phyloP scores from a whole-genome alignment of 208 protist species.

The Leishmania lainsoni region DNA sequence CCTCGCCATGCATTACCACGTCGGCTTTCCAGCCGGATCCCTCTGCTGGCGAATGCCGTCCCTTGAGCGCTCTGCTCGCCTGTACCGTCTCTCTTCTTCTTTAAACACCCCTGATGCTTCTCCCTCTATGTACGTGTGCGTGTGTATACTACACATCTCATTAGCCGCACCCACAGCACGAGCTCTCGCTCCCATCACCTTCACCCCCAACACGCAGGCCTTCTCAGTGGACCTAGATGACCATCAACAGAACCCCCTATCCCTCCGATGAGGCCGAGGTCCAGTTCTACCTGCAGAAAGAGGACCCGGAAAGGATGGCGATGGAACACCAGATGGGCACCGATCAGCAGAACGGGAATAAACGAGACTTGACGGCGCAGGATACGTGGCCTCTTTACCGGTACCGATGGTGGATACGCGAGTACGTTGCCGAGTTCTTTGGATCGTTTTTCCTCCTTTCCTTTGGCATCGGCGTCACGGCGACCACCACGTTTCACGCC shows the following conservation, averaged over 20 bases:
- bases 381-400: conserved; percentile 37
- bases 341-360: conserved; percentile 2
- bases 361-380: conserved; percentile 17
- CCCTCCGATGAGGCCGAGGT: neutral
- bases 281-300: conserved; percentile 12
- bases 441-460: conserved; percentile 54
- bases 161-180: neutral
- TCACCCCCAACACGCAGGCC: neutral
- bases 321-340: conserved; percentile 1
- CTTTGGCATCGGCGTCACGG: conserved; percentile 44
- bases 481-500: conserved; percentile 32
- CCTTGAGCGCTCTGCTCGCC: neutral
- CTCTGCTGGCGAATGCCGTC: neutral
- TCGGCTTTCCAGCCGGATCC: neutral
- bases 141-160: neutral
- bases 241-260: neutral
- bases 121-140: neutral
- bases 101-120: neutral
- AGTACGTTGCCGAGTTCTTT: conserved; percentile 60
- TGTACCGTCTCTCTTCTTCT: neutral
- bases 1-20: neutral
- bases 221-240: too few species aligned
- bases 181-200: too few species aligned
- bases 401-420: conserved; percentile 35
- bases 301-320: conserved; percentile 1